Percentiles rank a stretch among this genome's conserved stretches.
phyloP scores from a whole-genome alignment of 164 flowering plant genomes.

The Cinnamomum chago region DNA sequence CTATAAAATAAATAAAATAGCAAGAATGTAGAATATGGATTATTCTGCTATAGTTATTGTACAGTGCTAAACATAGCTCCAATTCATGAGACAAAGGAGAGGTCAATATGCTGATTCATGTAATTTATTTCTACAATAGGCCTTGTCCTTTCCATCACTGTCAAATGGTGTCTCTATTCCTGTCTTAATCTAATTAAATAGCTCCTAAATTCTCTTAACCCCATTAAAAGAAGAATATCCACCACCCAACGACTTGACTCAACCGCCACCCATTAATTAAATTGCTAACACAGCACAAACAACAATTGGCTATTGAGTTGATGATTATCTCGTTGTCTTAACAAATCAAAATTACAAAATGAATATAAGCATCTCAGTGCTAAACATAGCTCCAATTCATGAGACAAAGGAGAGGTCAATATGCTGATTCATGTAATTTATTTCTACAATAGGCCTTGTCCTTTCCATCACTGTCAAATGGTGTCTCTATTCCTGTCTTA shows the following conservation, averaged over 20 bases:
- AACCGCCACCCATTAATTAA: background rate
- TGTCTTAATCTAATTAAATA: background rate
- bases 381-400: too few species aligned
- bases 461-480: background rate
- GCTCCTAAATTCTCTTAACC: background rate
- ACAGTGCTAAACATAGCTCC: too few species aligned
- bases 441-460: background rate
- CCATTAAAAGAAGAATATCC: constrained; percentile 3
- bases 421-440: too few species aligned
- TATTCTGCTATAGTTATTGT: too few species aligned
- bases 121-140: background rate
- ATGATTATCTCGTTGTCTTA: background rate
- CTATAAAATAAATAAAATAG: too few species aligned
- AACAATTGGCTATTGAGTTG: background rate
- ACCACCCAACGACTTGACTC: background rate
- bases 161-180: background rate
- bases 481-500: background rate
- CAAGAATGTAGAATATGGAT: too few species aligned
- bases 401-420: too few species aligned
- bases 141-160: background rate
- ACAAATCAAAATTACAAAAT: too few species aligned
- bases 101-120: too few species aligned
- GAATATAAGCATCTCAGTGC: background rate
- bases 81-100: too few species aligned
- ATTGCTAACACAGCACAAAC: background rate